Evolutionary conservation across 2,329 filamentous ascomycete genomes (phyloP).

Genomic region (Penicillium glabrum): DNA sequence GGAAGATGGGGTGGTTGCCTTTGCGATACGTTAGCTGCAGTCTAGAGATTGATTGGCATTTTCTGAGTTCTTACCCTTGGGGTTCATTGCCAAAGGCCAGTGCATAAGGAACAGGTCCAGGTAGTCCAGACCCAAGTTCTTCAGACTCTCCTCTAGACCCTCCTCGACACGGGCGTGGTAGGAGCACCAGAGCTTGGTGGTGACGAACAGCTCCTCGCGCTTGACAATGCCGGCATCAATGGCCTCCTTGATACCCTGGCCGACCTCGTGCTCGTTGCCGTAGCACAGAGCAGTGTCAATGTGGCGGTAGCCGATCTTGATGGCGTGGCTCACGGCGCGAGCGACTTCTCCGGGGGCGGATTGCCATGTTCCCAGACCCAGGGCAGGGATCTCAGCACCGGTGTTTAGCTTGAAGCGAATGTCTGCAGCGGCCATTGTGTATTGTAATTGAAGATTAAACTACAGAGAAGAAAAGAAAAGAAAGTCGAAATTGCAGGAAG

Average conservation of each 20-base stretch:
- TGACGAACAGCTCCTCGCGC: slow-evolving; percentile 78
- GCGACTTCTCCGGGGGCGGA: slow-evolving; percentile 59
- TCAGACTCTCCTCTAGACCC: slow-evolving; percentile 70
- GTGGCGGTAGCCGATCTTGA: slow-evolving; percentile 46
- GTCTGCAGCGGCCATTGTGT: slow-evolving; percentile 53
- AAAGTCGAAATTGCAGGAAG: neutral
- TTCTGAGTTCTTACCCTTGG: slow-evolving; percentile 54
- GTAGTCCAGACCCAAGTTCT: slow-evolving; percentile 73
- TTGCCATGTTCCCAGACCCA: slow-evolving; percentile 68
- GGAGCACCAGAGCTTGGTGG: slow-evolving; percentile 82
- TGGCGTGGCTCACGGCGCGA: slow-evolving; percentile 58
- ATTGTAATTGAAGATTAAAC: neutral
- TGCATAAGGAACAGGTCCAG: slow-evolving; percentile 81
- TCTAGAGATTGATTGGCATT: neutral
- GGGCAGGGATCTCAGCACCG: slow-evolving; percentile 61
- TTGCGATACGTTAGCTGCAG: neutral
- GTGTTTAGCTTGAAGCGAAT: slow-evolving; percentile 64
- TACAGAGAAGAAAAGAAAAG: neutral
- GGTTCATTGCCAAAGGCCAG: slow-evolving; percentile 79
- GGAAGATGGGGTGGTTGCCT: slow-evolving; percentile 56
- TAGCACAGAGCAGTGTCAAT: slow-evolving; percentile 43
- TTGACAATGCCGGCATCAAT: slow-evolving; percentile 67
- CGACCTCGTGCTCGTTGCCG: slow-evolving; percentile 74
- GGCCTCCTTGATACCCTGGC: slow-evolving; percentile 71
- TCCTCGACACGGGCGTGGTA: slow-evolving; percentile 70